Conservation (phyloP, 495 filamentous ascomycete species). For the Penicillium longicatenatum region DNA sequence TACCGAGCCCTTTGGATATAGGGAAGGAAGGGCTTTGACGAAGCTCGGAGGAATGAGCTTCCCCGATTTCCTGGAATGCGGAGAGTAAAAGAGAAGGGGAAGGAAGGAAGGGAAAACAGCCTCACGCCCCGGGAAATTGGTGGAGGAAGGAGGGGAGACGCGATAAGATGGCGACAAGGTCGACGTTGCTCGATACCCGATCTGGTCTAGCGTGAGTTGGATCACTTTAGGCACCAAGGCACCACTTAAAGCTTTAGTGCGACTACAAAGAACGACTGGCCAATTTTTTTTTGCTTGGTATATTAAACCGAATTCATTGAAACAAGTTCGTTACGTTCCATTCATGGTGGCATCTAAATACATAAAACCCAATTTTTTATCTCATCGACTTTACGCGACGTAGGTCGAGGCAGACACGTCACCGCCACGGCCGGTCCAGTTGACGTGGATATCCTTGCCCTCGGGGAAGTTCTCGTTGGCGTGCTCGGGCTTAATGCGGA, state of each 20-base stretch:
- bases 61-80: neutral
- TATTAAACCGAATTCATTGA: slow-evolving; percentile 9
- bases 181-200: slow-evolving; percentile 19
- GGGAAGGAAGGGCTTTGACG: neutral
- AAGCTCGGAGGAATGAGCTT: neutral
- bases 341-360: slow-evolving; percentile 36
- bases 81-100: neutral
- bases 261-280: neutral
- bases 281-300: neutral
- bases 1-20: neutral
- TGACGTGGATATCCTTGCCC: slow-evolving; percentile 94
- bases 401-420: slow-evolving; percentile 97
- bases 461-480: slow-evolving; percentile 82
- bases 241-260: neutral
- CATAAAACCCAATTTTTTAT: slow-evolving; percentile 33
- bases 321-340: slow-evolving; percentile 30
- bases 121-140: slow-evolving; percentile 9
- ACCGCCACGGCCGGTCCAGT: slow-evolving; percentile 98
- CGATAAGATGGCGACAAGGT: slow-evolving; percentile 23
- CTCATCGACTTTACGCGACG: slow-evolving; percentile 68
- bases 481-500: slow-evolving; percentile 91
- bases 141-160: slow-evolving; percentile 18
- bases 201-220: slow-evolving; percentile 13
- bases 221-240: neutral
- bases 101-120: slow-evolving; percentile 1